Base-by-base conservation (phyloP, 352 stramenopile species). In the Globisporangium echinulatum region DNA sequence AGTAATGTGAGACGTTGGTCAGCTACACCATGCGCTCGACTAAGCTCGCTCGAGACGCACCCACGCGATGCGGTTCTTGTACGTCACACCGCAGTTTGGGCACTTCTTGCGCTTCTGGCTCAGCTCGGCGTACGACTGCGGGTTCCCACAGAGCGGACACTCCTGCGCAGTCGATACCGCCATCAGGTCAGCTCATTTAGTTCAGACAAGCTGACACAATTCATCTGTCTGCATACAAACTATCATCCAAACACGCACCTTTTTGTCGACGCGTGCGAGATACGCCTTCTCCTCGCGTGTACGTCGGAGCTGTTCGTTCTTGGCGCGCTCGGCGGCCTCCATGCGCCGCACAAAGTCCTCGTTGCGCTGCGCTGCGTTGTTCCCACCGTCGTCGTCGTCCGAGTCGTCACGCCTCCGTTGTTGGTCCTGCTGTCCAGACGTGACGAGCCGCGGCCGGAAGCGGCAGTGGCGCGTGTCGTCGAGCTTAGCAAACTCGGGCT, bases 61-160 rank as follows among this genome's bases (percentile, higher is more conserved):
- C 82, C 82, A 92, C 3, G 79, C 75, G 40, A 90, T 72, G 36
- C 76, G 77, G 42, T 66, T 82, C 58, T 74, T 77, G 67, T 92
- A 92, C 9, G 72, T 71, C 44, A 85, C 71, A 17, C 77, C 79
- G 55, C 82, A 92, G 54, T 92, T 92, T 15, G 79, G 82, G 47
- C 79, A 92, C 38, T 88, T 88, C 57, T 88, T 92, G 10, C 82
- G 74, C 71, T 92, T 92, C 50, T 92, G 82, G 3, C 76, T 80
- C 25, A 90, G 70, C 59, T 92, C 82, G 40, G 79, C 71, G 56
- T 90, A 90, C 52, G 79, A 90, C 55, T 92, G 82, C 17, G 76
- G 65, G 39, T 86, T 91, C 9, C 82, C 79, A 44, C 82, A 91
- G 43, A 59, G 65, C n/a, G 79, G 77, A 54, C 82, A 91, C 54